A percentile compares a stretch with the other conserved stretches of the same genome.
Evolutionary conservation across 2,329 filamentous ascomycete genomes (phyloP).

Genomic region (Fusarium verticillioides): DNA sequence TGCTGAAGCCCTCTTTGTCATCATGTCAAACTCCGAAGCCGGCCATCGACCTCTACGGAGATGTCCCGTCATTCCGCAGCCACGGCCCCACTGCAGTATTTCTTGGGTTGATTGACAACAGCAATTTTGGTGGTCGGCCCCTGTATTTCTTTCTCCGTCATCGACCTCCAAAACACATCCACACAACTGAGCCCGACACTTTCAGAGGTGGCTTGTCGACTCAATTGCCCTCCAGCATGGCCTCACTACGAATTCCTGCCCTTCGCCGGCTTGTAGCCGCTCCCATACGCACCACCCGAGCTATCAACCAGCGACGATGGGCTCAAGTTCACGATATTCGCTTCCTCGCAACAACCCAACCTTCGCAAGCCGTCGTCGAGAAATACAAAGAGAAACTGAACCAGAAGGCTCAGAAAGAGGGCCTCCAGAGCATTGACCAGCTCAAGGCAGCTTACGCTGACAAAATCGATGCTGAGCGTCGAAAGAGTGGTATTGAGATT

Average conservation of each 20-base stretch:
- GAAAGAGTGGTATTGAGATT: slow-evolving; percentile 68
- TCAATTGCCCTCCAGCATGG: slow-evolving; percentile 53
- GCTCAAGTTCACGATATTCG: slow-evolving; percentile 93
- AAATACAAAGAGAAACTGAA: slow-evolving; percentile 90
- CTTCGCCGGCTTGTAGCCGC: slow-evolving; percentile 59
- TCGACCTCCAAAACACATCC: slow-evolving; percentile 3
- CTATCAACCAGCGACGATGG: slow-evolving; percentile 77
- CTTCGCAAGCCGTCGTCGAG: slow-evolving; percentile 75
- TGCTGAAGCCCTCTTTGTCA: slow-evolving; percentile 40
- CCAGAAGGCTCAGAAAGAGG: slow-evolving; percentile 79
- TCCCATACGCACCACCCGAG: slow-evolving; percentile 48
- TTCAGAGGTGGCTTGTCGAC: background rate
- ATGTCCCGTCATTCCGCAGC: slow-evolving; percentile 10
- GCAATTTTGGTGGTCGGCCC: slow-evolving; percentile 29
- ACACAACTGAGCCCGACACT: slow-evolving; percentile 7
- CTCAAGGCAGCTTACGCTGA: slow-evolving; percentile 87
- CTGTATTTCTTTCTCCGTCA: slow-evolving; percentile 23
- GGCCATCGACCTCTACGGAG: slow-evolving; percentile 26
- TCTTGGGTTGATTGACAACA: slow-evolving; percentile 39
- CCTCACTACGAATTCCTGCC: slow-evolving; percentile 58
- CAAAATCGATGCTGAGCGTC: slow-evolving; percentile 79
- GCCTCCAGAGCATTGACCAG: slow-evolving; percentile 75
- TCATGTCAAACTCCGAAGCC: slow-evolving; percentile 44
- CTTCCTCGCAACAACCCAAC: slow-evolving; percentile 83
- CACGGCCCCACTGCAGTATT: slow-evolving; percentile 34